Percentiles rank a stretch among this genome's conserved stretches.
These are phyloP conservation scores for Rosa multiflora DNA, from an alignment of 306 rosid species.

Conservation along the genomic window DNA sequence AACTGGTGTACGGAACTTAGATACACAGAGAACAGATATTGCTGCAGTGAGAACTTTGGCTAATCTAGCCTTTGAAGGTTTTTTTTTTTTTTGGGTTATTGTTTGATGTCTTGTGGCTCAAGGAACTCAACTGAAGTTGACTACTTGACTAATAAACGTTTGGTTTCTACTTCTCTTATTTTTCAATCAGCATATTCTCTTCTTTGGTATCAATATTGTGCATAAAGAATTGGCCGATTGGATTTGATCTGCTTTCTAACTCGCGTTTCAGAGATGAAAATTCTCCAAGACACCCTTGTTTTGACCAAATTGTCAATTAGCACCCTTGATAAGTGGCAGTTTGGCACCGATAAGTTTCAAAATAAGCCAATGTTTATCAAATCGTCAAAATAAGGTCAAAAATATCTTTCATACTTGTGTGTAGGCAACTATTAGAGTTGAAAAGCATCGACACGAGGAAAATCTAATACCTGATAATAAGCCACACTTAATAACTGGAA, in stretches of 20 bases:
- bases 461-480: background rate
- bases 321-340: too few relatives aligned
- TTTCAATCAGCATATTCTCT: background rate
- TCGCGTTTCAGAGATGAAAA: too few relatives aligned
- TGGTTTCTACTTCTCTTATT: background rate
- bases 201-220: background rate
- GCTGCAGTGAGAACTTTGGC: background rate
- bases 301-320: background rate
- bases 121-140: background rate
- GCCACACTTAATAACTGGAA: background rate
- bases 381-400: background rate
- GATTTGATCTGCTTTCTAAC: too few relatives aligned
- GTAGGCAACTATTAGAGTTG: background rate
- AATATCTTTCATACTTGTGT: background rate
- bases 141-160: background rate
- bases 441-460: background rate
- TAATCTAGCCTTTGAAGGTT: background rate
- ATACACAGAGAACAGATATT: background rate
- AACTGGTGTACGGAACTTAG: background rate
- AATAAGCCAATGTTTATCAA: background rate
- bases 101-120: background rate
- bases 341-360: background rate
- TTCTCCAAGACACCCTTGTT: too few relatives aligned
- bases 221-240: too few relatives aligned
- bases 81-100: background rate